Conservation (phyloP, 2,329 filamentous ascomycete species). For the Fusarium sp. region DNA sequence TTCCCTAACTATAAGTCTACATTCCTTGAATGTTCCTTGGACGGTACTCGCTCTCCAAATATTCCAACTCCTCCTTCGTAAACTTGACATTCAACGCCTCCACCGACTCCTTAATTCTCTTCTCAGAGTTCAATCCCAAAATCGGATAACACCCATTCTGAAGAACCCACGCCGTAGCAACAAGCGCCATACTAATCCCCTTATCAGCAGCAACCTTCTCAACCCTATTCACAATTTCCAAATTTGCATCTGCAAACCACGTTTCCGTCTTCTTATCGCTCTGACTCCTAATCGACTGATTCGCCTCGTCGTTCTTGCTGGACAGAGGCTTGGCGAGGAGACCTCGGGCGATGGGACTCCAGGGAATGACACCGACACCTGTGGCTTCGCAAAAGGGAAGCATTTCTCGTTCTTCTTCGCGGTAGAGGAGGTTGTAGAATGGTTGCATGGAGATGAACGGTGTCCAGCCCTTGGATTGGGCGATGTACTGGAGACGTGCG, state of each 20-base stretch:
- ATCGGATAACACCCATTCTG: constrained; percentile 68
- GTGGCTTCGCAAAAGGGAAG: constrained; percentile 52
- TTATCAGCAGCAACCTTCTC: constrained; percentile 69
- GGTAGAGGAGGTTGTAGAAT: constrained; percentile 67
- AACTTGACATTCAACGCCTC: constrained; percentile 59
- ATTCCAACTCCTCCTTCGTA: constrained; percentile 68
- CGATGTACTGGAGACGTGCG: constrained; percentile 63
- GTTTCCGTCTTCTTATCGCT: constrained; percentile 36
- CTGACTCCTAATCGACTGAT: constrained; percentile 31
- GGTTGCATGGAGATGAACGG: constrained; percentile 71
- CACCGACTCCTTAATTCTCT: constrained; percentile 72
- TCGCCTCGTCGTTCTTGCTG: constrained; percentile 16
- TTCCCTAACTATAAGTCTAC: background rate
- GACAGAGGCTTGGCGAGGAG: constrained; percentile 48
- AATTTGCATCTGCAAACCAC: constrained; percentile 46
- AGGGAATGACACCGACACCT: constrained; percentile 52
- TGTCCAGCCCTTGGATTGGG: constrained; percentile 66
- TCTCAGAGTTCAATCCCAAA: constrained; percentile 68
- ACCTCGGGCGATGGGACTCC: constrained; percentile 50
- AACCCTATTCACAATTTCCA: constrained; percentile 49
- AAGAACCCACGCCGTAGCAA: constrained; percentile 74
- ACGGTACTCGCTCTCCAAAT: constrained; percentile 71
- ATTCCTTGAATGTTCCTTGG: constrained; percentile 60
- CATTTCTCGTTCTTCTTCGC: constrained; percentile 67
- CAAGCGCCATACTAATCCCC: constrained; percentile 70